These are phyloP conservation scores for Acanthamoeba quina DNA, from an alignment of 208 protist species.

Conservation along the genomic window DNA sequence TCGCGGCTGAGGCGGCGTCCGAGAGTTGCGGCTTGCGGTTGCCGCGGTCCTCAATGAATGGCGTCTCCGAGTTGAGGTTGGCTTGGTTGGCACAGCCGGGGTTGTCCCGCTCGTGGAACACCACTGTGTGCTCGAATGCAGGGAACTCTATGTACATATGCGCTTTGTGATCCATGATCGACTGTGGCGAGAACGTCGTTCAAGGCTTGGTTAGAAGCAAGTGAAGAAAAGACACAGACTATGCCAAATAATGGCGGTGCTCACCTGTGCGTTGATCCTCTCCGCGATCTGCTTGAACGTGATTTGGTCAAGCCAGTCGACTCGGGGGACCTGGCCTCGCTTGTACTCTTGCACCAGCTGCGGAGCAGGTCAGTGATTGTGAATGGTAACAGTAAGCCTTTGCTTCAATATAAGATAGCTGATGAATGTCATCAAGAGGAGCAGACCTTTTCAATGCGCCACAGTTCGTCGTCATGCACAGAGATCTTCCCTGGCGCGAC, in stretches of 20 bases:
- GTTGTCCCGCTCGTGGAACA: slow-evolving; percentile 77
- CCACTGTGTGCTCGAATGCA: slow-evolving; percentile 79
- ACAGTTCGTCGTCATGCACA: slow-evolving; percentile 75
- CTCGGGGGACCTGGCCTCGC: slow-evolving; percentile 57
- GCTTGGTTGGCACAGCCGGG: not conserved
- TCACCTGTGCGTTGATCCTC: slow-evolving; percentile 43
- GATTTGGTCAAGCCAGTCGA: slow-evolving; percentile 84
- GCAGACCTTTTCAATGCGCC: slow-evolving; percentile 75
- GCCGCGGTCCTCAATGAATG: not conserved
- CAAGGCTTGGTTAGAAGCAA: not conserved
- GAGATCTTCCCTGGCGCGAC: slow-evolving; percentile 68
- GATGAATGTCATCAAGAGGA: not conserved
- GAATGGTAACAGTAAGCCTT: not conserved
- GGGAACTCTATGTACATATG: slow-evolving; percentile 81
- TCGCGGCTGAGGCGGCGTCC: not conserved
- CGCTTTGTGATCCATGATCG: slow-evolving; percentile 6
- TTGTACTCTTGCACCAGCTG: slow-evolving; percentile 67
- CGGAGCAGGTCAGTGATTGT: not conserved
- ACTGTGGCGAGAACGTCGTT: not conserved
- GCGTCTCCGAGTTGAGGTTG: not conserved
- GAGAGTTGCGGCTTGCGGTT: not conserved
- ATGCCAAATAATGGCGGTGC: not conserved
- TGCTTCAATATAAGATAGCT: not conserved
- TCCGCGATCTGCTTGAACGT: slow-evolving; percentile 83
- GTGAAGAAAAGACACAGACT: not conserved